phyloP scores from a whole-genome alignment of 805 yeast species.

The Candida anglica region DNA sequence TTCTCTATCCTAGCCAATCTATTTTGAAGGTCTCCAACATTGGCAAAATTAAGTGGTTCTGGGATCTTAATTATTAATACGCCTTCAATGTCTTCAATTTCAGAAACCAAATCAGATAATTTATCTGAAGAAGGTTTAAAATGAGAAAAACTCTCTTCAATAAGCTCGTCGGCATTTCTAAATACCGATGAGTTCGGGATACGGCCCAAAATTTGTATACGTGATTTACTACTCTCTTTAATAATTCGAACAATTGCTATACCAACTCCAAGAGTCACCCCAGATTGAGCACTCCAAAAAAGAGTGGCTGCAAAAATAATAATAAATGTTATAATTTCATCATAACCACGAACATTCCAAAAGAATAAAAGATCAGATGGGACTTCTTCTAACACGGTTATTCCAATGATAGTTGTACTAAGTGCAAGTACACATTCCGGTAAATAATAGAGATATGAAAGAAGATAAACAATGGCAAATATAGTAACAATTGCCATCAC shows the following conservation, averaged over 20 bases:
- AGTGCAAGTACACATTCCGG: slow-evolving; percentile 33
- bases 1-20: slow-evolving; percentile 67
- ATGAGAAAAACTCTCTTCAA: slow-evolving; percentile 29
- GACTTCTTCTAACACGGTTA: slow-evolving; percentile 45
- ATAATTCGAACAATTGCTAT: slow-evolving; percentile 39
- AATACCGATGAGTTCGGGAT: slow-evolving; percentile 41
- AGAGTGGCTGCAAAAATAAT: slow-evolving; percentile 22
- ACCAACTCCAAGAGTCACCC: slow-evolving; percentile 30
- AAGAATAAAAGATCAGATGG: slow-evolving; percentile 31
- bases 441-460: slow-evolving; percentile 20
- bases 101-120: slow-evolving; percentile 17
- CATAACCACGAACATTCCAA: slow-evolving; percentile 25
- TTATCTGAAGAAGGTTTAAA: slow-evolving; percentile 13
- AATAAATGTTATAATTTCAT: slow-evolving; percentile 21
- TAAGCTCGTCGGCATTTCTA: slow-evolving; percentile 66
- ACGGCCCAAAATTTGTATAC: slow-evolving; percentile 80
- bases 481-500: slow-evolving; percentile 25
- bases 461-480: slow-evolving; percentile 19
- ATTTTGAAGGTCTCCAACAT: slow-evolving; percentile 69
- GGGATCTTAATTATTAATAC: slow-evolving; percentile 78
- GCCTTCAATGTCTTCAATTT: slow-evolving; percentile 54
- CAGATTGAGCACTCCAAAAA: slow-evolving; percentile 37
- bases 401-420: slow-evolving; percentile 39
- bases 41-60: slow-evolving; percentile 86
- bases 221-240: slow-evolving; percentile 73